These are phyloP conservation scores for Penicillium malachiteum DNA, from an alignment of 495 filamentous ascomycete genomes.

Conservation along the genomic window DNA sequence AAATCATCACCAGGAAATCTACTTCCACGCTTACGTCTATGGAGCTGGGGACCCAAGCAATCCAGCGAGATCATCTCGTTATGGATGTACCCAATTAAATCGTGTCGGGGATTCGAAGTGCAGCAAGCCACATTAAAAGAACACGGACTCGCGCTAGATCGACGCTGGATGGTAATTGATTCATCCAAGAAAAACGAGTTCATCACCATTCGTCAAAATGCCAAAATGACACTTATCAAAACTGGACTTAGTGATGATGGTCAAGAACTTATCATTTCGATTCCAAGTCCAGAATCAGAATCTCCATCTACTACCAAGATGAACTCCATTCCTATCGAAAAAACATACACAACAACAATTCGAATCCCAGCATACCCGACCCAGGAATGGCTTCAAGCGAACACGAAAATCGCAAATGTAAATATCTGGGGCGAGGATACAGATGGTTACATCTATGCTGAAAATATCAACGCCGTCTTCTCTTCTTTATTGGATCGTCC, in stretches of 20 bases:
- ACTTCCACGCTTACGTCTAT: slow-evolving; percentile 11
- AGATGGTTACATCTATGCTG: slow-evolving; percentile 39
- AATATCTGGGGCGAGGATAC: slow-evolving; percentile 44
- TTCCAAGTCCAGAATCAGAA: slow-evolving; percentile 12
- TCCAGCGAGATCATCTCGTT: slow-evolving; percentile 45
- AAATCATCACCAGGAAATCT: slow-evolving; percentile 2
- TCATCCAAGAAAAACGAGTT: slow-evolving; percentile 31
- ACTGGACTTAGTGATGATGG: slow-evolving; percentile 32
- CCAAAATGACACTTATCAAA: slow-evolving; percentile 44
- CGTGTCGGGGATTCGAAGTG: slow-evolving; percentile 77
- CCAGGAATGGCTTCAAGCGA: slow-evolving; percentile 28
- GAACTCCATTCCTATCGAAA: not conserved
- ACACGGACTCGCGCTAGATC: slow-evolving; percentile 79
- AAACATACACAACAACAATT: slow-evolving; percentile 13
- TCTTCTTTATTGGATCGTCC: slow-evolving; percentile 32
- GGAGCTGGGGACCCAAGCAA: slow-evolving; percentile 18
- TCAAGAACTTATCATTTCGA: slow-evolving; percentile 22
- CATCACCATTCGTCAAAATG: slow-evolving; percentile 45
- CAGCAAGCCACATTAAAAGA: slow-evolving; percentile 60
- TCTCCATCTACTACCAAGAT: not conserved
- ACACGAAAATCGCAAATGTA: slow-evolving; percentile 33
- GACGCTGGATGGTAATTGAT: slow-evolving; percentile 53
- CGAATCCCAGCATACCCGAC: slow-evolving; percentile 34
- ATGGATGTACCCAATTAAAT: slow-evolving; percentile 88
- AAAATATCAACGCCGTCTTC: slow-evolving; percentile 34